Evolutionary conservation across 2,329 filamentous ascomycete genomes (phyloP).

Genomic region (Claviceps sp.): DNA sequence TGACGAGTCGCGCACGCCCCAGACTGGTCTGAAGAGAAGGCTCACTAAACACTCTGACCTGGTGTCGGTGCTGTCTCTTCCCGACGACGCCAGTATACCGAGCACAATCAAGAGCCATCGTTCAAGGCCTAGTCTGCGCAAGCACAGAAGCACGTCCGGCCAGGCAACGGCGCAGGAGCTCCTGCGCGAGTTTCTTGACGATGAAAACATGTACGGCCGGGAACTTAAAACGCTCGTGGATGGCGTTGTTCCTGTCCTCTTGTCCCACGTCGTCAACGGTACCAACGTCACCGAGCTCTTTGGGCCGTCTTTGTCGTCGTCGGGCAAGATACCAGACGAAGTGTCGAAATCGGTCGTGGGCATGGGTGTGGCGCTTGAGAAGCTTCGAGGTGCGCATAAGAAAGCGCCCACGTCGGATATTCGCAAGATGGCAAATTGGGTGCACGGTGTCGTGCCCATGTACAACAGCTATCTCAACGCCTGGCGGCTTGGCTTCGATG

Average conservation of each 20-base stretch:
- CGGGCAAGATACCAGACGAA: constrained; percentile 37
- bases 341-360: constrained; percentile 80
- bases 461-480: constrained; percentile 77
- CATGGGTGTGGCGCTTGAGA: constrained; percentile 85
- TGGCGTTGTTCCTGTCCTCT: constrained; percentile 83
- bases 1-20: constrained; percentile 16
- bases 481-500: constrained; percentile 89
- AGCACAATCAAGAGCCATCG: constrained; percentile 55
- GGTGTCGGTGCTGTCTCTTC: constrained; percentile 77
- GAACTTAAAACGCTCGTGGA: constrained; percentile 90
- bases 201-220: constrained; percentile 77
- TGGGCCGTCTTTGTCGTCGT: constrained; percentile 32
- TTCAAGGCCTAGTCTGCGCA: constrained; percentile 66
- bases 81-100: constrained; percentile 40
- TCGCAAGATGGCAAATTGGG: constrained; percentile 65
- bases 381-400: constrained; percentile 66
- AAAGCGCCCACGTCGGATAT: constrained; percentile 64
- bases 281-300: constrained; percentile 55
- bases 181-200: constrained; percentile 64
- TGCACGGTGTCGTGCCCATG: constrained; percentile 59
- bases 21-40: constrained; percentile 52
- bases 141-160: constrained; percentile 51
- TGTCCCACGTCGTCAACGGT: constrained; percentile 70
- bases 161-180: constrained; percentile 62
- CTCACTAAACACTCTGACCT: constrained; percentile 88